These are phyloP conservation scores for Escovopsis sp. DNA, from an alignment of 2,329 filamentous ascomycete species.

Conservation along the genomic window DNA sequence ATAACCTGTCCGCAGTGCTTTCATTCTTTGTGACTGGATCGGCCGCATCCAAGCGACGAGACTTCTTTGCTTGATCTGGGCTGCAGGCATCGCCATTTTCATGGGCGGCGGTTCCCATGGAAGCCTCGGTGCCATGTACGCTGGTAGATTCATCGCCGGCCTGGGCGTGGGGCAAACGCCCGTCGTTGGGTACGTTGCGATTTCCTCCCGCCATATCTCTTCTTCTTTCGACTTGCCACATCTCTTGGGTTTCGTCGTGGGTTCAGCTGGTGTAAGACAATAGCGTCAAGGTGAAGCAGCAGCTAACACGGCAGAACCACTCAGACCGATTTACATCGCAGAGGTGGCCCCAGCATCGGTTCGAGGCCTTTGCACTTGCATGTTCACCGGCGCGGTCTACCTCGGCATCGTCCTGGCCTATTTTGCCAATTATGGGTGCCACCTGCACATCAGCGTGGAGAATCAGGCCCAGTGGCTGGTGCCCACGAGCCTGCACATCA, in stretches of 20 bases:
- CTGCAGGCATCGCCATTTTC: constrained; percentile 43
- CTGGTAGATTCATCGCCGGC: constrained; percentile 51
- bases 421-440: constrained; percentile 53
- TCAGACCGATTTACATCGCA: constrained; percentile 51
- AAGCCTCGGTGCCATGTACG: constrained; percentile 43
- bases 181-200: constrained; percentile 36
- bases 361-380: constrained; percentile 56
- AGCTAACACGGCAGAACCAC: too few relatives aligned
- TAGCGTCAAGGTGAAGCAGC: too few relatives aligned
- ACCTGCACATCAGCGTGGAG: constrained; percentile 32
- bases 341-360: constrained; percentile 56
- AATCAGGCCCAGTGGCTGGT: constrained; percentile 43
- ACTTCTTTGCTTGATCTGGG: constrained; percentile 41
- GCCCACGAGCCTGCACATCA: constrained; percentile 62
- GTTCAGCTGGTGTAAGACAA: too few relatives aligned
- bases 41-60: constrained; percentile 50
- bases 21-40: constrained; percentile 43
- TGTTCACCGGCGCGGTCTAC: constrained; percentile 45
- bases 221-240: background rate
- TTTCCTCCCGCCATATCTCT: background rate
- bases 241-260: background rate
- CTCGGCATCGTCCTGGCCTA: constrained; percentile 66
- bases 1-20: constrained; percentile 27
- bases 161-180: constrained; percentile 52
- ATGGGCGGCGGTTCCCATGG: constrained; percentile 37